Percentiles rank a stretch among this genome's conserved stretches.
Conservation (phyloP, 805 yeast species). For the Ogataea corticis region DNA sequence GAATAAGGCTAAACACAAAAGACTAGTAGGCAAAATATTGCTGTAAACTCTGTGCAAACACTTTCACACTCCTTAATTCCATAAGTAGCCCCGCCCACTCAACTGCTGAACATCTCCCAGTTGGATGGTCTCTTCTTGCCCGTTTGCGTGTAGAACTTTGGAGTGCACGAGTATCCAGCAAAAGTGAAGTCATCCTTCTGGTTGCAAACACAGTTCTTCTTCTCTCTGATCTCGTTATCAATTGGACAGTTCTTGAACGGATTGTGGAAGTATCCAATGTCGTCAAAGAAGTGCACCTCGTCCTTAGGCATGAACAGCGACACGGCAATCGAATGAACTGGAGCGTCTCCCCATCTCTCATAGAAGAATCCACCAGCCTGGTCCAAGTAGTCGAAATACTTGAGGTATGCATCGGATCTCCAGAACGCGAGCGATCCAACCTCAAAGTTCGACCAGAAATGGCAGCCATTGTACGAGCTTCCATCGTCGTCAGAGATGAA, state of each 20-base stretch:
- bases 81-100: background rate
- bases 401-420: slow-evolving; percentile 55
- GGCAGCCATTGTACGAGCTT: slow-evolving; percentile 68
- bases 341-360: slow-evolving; percentile 95
- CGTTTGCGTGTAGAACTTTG: slow-evolving; percentile 30
- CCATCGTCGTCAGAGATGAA: slow-evolving; percentile 68
- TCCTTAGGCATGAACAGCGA: slow-evolving; percentile 55
- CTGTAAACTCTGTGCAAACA: too few species aligned
- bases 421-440: slow-evolving; percentile 71
- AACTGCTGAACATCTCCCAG: slow-evolving; percentile 30
- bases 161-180: slow-evolving; percentile 38
- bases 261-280: slow-evolving; percentile 71
- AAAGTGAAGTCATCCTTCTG: slow-evolving; percentile 41
- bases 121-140: slow-evolving; percentile 28
- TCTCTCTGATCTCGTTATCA: slow-evolving; percentile 27
- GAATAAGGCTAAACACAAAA: background rate
- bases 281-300: slow-evolving; percentile 69
- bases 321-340: slow-evolving; percentile 78
- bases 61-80: too few species aligned
- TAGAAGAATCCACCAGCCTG: slow-evolving; percentile 75
- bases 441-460: slow-evolving; percentile 82
- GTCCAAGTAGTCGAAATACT: slow-evolving; percentile 65
- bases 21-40: background rate
- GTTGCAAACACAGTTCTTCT: slow-evolving; percentile 40
- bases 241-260: slow-evolving; percentile 48